These are phyloP conservation scores for Penicillium sp. DNA, from an alignment of 2,329 filamentous ascomycete species.

Conservation along the genomic window DNA sequence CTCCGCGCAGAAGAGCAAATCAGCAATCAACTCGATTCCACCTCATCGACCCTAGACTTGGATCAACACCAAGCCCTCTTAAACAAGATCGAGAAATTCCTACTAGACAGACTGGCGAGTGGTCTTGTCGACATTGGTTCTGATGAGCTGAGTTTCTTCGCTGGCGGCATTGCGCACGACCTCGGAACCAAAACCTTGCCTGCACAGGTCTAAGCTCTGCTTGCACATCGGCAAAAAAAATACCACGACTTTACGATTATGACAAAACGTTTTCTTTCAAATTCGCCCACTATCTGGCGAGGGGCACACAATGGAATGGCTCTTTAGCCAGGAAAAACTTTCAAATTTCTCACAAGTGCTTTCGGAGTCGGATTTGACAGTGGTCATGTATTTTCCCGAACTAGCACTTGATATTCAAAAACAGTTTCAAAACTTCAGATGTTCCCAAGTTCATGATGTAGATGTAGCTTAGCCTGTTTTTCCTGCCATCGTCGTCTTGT, in stretches of 20 bases:
- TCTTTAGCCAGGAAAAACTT: slow-evolving; percentile 14
- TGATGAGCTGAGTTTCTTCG: slow-evolving; percentile 42
- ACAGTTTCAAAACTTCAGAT: slow-evolving; percentile 2
- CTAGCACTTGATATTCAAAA: slow-evolving; percentile 12
- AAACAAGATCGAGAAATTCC: slow-evolving; percentile 34
- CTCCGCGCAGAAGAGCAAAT: slow-evolving; percentile 26
- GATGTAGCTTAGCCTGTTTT: not conserved
- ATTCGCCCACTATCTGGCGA: slow-evolving; percentile 9
- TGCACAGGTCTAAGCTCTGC: not conserved
- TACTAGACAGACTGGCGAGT: slow-evolving; percentile 34
- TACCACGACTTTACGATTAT: slow-evolving; percentile 25
- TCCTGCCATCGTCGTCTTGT: not conserved
- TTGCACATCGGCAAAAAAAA: slow-evolving; percentile 1
- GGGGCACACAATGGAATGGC: slow-evolving; percentile 5
- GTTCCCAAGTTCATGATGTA: not conserved
- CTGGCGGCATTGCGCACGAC: slow-evolving; percentile 37
- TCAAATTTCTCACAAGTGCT: not conserved
- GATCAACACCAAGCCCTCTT: slow-evolving; percentile 26
- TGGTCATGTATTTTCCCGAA: slow-evolving; percentile 6
- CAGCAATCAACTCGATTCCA: slow-evolving; percentile 9
- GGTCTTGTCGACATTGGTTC: slow-evolving; percentile 32
- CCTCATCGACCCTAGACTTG: slow-evolving; percentile 6
- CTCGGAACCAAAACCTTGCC: slow-evolving; percentile 25
- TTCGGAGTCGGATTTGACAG: slow-evolving; percentile 2
- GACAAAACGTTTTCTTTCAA: slow-evolving; percentile 13